Evolutionary conservation across 2,329 filamentous ascomycete genomes (phyloP).

Genomic region (Xylaria sp.): DNA sequence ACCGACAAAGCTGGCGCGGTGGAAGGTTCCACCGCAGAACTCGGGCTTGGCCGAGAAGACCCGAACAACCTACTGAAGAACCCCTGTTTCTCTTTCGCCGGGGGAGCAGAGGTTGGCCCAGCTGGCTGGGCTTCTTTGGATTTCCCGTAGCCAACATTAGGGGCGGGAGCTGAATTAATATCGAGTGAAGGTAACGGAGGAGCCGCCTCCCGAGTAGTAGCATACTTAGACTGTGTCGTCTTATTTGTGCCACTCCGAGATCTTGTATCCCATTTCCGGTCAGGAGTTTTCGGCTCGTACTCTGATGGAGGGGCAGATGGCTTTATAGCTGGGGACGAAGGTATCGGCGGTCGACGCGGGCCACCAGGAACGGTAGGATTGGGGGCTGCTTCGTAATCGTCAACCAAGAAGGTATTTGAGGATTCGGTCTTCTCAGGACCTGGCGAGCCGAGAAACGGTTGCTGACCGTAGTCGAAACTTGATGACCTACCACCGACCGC

Average conservation of each 20-base stretch:
- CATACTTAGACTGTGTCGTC: slow-evolving; percentile 45
- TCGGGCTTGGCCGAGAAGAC: slow-evolving; percentile 66
- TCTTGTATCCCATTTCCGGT: slow-evolving; percentile 64
- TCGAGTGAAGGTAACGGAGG: slow-evolving; percentile 49
- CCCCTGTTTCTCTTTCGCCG: slow-evolving; percentile 76
- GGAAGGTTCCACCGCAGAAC: slow-evolving; percentile 24
- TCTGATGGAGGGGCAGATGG: slow-evolving; percentile 55
- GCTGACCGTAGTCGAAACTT: slow-evolving; percentile 76
- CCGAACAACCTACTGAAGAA: slow-evolving; percentile 96
- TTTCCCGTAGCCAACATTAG: slow-evolving; percentile 68
- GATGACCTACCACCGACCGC: slow-evolving; percentile 68
- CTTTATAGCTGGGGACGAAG: slow-evolving; percentile 52
- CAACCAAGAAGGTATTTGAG: slow-evolving; percentile 60
- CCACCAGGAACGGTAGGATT: slow-evolving; percentile 86
- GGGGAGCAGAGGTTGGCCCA: slow-evolving; percentile 55
- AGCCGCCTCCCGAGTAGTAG: slow-evolving; percentile 40
- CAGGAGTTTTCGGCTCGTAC: slow-evolving; percentile 47
- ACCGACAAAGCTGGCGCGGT: slow-evolving; percentile 51
- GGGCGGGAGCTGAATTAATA: slow-evolving; percentile 63
- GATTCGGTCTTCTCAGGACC: slow-evolving; percentile 60
- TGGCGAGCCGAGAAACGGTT: slow-evolving; percentile 47
- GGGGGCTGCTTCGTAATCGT: slow-evolving; percentile 82
- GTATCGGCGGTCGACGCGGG: slow-evolving; percentile 63
- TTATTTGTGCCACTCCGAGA: slow-evolving; percentile 54
- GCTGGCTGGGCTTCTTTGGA: slow-evolving; percentile 61